These are phyloP conservation scores for Cystofilobasidium ferigula DNA, from an alignment of 768 basidiomycete genomes.

Conservation along the genomic window DNA sequence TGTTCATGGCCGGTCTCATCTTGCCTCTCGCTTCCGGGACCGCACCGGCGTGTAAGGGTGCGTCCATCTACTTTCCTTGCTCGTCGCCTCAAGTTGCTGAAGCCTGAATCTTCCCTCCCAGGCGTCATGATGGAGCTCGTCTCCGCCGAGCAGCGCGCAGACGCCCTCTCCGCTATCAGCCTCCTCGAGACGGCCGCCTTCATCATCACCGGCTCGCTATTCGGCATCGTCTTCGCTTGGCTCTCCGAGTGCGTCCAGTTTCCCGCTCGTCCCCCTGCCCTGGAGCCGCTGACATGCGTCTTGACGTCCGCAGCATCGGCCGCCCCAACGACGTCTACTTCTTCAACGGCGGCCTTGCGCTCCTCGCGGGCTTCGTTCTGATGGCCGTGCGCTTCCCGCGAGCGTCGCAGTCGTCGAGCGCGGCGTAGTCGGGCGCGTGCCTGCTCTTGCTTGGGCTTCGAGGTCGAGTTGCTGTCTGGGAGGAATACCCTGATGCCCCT, in stretches of 20 bases:
- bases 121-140: slow-evolving; percentile 37
- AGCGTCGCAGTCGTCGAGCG: no score
- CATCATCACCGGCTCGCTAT: neutral
- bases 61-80: neutral
- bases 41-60: slow-evolving; percentile 34
- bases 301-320: neutral
- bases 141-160: slow-evolving; percentile 29
- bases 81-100: neutral
- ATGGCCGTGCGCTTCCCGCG: neutral
- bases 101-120: neutral
- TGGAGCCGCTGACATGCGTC: no score
- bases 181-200: slow-evolving; percentile 29
- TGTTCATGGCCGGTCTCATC: slow-evolving; percentile 33
- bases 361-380: neutral
- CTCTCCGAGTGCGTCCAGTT: neutral
- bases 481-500: no score
- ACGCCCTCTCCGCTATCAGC: slow-evolving; percentile 35
- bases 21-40: slow-evolving; percentile 37
- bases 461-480: no score
- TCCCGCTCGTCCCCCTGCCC: neutral
- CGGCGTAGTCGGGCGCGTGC: no score
- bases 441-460: no score
- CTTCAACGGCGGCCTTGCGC: neutral
- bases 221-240: neutral
- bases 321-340: neutral